Percentiles rank a stretch among this genome's conserved stretches.
phyloP scores from a whole-genome alignment of 75 land plant species.

The Chamaecyparis obtusa region DNA sequence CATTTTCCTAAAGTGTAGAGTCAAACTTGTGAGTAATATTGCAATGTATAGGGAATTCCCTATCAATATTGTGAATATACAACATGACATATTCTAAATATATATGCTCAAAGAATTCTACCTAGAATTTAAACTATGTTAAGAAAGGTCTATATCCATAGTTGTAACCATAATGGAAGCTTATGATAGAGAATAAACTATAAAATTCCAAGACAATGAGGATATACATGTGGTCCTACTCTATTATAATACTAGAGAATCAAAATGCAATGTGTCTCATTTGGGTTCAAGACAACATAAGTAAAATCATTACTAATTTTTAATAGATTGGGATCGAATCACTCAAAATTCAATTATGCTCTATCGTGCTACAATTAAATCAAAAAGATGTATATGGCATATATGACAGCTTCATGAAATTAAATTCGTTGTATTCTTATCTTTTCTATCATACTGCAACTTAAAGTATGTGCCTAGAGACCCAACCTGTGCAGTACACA shows the following conservation, averaged over 20 bases:
- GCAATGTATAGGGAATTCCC: neutral
- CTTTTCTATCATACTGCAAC: neutral
- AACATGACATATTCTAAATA: neutral
- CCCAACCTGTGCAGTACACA: slow-evolving; percentile 24
- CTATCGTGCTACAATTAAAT: neutral
- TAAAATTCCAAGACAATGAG: neutral
- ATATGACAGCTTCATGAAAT: neutral
- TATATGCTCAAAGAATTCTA: neutral
- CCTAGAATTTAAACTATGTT: neutral
- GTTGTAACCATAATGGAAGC: too few species aligned
- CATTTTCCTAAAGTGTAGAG: neutral
- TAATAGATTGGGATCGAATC: neutral
- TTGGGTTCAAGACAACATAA: neutral
- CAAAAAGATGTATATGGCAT: neutral
- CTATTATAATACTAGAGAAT: neutral
- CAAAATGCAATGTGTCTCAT: neutral
- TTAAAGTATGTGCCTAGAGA: neutral
- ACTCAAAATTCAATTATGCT: neutral
- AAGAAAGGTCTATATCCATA: neutral
- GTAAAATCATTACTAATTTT: neutral
- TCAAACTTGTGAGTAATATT: neutral
- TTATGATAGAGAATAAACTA: neutral
- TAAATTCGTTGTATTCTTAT: neutral
- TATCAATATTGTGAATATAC: neutral
- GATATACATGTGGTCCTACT: neutral